Percentiles rank a stretch among this genome's conserved stretches.
phyloP scores from a whole-genome alignment of 1,139 yeast species.

The Pichia sp. region DNA sequence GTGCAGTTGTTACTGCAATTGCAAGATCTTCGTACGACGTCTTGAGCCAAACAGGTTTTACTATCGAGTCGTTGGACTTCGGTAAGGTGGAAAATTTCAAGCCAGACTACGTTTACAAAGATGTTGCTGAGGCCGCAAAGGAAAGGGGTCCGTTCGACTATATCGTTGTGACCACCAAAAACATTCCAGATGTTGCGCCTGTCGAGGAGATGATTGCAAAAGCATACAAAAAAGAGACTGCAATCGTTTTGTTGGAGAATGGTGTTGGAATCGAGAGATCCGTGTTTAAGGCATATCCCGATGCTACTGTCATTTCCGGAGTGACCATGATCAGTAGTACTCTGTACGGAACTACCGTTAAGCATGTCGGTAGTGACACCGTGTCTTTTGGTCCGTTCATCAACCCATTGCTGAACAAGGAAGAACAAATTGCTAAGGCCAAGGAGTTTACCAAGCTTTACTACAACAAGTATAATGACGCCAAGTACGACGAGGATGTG shows the following conservation, averaged over 20 bases:
- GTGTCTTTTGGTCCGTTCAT: slow-evolving; percentile 55
- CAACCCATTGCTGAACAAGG: slow-evolving; percentile 32
- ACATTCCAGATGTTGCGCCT: slow-evolving; percentile 61
- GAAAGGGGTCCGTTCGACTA: slow-evolving; percentile 56
- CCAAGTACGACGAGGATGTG: slow-evolving; percentile 45
- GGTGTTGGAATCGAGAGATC: slow-evolving; percentile 72
- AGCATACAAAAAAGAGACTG: slow-evolving; percentile 48
- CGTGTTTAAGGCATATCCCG: slow-evolving; percentile 54
- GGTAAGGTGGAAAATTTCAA: slow-evolving; percentile 52
- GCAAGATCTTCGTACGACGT: slow-evolving; percentile 63
- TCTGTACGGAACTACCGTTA: slow-evolving; percentile 49
- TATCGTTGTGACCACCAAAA: slow-evolving; percentile 66
- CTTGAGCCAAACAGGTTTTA: slow-evolving; percentile 50
- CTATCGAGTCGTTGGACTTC: slow-evolving; percentile 57
- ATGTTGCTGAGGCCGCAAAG: slow-evolving; percentile 29
- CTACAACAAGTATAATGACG: slow-evolving; percentile 41
- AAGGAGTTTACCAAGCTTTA: slow-evolving; percentile 49
- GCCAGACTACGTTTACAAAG: slow-evolving; percentile 45
- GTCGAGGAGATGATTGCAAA: slow-evolving; percentile 59
- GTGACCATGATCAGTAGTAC: slow-evolving; percentile 67
- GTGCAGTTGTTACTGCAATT: slow-evolving; percentile 56
- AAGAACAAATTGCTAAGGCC: slow-evolving; percentile 33
- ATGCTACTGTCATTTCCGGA: slow-evolving; percentile 58
- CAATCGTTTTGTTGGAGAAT: slow-evolving; percentile 65
- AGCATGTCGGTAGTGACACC: slow-evolving; percentile 49